phyloP scores from a whole-genome alignment of 495 filamentous ascomycete genomes.

The Staphylotrichum longicolle region DNA sequence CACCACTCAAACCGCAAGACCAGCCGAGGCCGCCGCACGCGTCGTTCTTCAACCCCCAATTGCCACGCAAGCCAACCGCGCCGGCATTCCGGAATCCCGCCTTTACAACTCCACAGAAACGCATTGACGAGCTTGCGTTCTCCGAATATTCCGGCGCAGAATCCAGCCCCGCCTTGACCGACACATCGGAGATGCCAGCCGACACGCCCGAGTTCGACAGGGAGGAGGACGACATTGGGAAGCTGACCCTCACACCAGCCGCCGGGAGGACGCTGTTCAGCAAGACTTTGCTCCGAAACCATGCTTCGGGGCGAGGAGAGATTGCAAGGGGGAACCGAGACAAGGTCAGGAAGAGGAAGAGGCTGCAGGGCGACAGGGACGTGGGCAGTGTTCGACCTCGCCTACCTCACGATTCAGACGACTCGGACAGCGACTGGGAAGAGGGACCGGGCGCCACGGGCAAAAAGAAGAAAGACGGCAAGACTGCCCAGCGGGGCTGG shows the following conservation, averaged over 20 bases:
- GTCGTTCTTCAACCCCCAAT: slow-evolving; percentile 40
- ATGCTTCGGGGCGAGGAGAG: slow-evolving; percentile 47
- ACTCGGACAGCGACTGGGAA: slow-evolving; percentile 51
- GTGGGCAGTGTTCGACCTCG: slow-evolving; percentile 44
- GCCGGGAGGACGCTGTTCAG: slow-evolving; percentile 39
- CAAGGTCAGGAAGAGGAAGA: slow-evolving; percentile 49
- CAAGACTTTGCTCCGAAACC: slow-evolving; percentile 45
- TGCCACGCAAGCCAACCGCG: slow-evolving; percentile 38
- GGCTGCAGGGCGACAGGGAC: slow-evolving; percentile 41
- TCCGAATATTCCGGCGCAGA: slow-evolving; percentile 74
- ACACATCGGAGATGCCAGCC: slow-evolving; percentile 61
- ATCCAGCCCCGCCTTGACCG: slow-evolving; percentile 66
- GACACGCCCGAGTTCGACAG: slow-evolving; percentile 46
- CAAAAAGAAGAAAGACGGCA: slow-evolving; percentile 35
- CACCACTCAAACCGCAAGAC: slow-evolving; percentile 35
- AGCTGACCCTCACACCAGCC: slow-evolving; percentile 43
- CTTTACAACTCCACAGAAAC: slow-evolving; percentile 79
- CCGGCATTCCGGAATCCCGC: slow-evolving; percentile 62
- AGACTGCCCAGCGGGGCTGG: slow-evolving; percentile 27
- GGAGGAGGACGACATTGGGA: slow-evolving; percentile 32
- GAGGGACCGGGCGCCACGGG: slow-evolving; percentile 14
- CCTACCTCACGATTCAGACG: slow-evolving; percentile 52
- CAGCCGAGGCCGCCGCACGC: slow-evolving; percentile 37
- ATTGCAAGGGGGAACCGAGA: slow-evolving; percentile 36
- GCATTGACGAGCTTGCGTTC: slow-evolving; percentile 59